phyloP scores from a whole-genome alignment of 257 asterid genomes.

The Nicotiana undulata region DNA sequence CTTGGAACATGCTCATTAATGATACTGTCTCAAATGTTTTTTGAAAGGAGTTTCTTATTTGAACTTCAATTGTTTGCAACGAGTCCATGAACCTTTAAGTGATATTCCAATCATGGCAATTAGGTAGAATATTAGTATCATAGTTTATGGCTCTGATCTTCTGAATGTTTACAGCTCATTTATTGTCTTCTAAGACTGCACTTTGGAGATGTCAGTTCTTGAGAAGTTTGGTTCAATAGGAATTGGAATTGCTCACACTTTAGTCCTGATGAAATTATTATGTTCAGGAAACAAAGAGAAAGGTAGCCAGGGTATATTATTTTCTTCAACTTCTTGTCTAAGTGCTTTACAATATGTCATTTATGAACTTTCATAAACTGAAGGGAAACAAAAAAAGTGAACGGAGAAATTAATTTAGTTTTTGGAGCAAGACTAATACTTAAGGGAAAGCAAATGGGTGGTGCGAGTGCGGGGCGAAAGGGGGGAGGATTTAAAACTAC shows the following conservation, averaged over 20 bases:
- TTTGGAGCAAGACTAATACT: no score
- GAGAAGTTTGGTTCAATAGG: neutral
- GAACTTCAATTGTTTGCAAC: neutral
- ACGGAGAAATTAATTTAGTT: no score
- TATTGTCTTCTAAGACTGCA: neutral
- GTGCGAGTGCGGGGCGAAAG: no score
- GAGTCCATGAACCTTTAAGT: neutral
- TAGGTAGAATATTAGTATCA: neutral
- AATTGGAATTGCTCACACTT: no score
- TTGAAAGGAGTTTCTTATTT: neutral
- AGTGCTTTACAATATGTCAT: neutral
- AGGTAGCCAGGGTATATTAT: no score
- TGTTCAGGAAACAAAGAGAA: no score
- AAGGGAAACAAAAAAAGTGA: no score
- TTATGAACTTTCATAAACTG: no score
- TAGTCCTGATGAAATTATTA: no score
- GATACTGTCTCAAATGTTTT: neutral
- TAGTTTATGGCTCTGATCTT: neutral
- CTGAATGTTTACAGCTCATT: neutral
- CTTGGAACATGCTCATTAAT: neutral
- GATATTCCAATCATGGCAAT: neutral
- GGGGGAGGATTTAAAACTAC: no score
- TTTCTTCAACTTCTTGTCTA: no score
- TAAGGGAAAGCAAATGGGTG: no score
- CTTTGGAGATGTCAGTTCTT: neutral